A percentile compares a stretch with the other conserved stretches of the same genome.
Conservation (phyloP, 208 protist species). For the Trichomonas gallinae region DNA sequence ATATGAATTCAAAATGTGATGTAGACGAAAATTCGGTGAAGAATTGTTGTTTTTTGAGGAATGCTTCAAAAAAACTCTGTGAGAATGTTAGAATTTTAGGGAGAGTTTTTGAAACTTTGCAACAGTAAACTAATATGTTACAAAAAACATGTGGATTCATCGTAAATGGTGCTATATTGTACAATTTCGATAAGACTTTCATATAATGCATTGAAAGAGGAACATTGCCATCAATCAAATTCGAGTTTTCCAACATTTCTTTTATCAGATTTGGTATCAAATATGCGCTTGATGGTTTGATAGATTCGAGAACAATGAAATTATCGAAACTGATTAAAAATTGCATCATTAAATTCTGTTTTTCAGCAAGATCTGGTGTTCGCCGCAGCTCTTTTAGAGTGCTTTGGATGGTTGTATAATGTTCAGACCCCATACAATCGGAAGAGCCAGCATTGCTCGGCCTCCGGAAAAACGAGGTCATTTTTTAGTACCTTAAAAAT, state of each 20-base stretch:
- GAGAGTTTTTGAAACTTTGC: background rate
- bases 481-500: no score
- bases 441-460: background rate
- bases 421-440: background rate
- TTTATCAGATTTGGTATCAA: background rate
- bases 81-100: background rate
- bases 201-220: background rate
- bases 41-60: background rate
- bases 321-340: background rate
- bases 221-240: background rate
- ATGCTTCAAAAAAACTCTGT: background rate
- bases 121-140: background rate
- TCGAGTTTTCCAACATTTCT: background rate
- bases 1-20: background rate
- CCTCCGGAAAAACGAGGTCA: background rate
- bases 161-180: background rate
- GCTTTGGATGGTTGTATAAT: background rate
- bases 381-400: background rate
- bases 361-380: background rate
- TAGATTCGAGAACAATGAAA: background rate
- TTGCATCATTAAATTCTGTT: background rate
- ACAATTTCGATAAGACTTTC: background rate
- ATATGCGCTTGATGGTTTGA: background rate
- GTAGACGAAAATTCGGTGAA: background rate
- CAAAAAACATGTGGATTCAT: background rate